A percentile compares a stretch with the other conserved stretches of the same genome.
Conservation (phyloP, 1,284 basidiomycete genomes). For the Cutaneotrichosporon sp. region DNA sequence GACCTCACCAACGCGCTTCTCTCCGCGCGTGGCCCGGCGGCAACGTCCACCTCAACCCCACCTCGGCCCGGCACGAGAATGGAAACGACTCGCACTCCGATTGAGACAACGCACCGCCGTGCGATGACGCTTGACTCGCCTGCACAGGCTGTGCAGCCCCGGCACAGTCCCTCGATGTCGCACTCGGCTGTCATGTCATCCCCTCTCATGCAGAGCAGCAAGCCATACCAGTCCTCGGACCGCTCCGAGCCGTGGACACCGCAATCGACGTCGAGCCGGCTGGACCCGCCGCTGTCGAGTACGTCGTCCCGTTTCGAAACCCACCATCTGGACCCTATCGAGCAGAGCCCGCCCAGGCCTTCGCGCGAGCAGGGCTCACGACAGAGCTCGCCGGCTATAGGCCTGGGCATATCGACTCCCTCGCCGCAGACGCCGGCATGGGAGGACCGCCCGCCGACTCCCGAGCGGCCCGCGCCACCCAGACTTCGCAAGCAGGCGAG, state of each 20-base stretch:
- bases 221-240: conserved; percentile 2
- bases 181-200: neutral
- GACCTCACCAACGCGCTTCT: conserved; percentile 45
- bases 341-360: conserved; percentile 21
- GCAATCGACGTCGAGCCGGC: neutral
- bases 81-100: neutral
- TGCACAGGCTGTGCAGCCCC: neutral
- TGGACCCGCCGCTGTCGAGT: conserved; percentile 6
- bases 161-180: conserved; percentile 8
- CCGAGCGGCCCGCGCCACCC: neutral
- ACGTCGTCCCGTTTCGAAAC: conserved; percentile 11
- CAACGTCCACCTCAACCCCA: neutral
- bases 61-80: neutral
- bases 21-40: conserved; percentile 3
- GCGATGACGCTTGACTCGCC: conserved; percentile 12
- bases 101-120: neutral
- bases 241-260: conserved; percentile 10
- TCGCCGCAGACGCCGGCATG: neutral
- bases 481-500: conserved; percentile 18
- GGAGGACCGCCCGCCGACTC: neutral
- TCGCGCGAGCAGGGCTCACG: conserved; percentile 5
- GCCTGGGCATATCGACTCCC: neutral
- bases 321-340: conserved; percentile 21
- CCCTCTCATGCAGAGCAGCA: conserved; percentile 1
- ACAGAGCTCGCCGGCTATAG: neutral